These are phyloP conservation scores for Fusarium annulatum DNA, from an alignment of 2,329 filamentous ascomycete genomes.

Conservation along the genomic window DNA sequence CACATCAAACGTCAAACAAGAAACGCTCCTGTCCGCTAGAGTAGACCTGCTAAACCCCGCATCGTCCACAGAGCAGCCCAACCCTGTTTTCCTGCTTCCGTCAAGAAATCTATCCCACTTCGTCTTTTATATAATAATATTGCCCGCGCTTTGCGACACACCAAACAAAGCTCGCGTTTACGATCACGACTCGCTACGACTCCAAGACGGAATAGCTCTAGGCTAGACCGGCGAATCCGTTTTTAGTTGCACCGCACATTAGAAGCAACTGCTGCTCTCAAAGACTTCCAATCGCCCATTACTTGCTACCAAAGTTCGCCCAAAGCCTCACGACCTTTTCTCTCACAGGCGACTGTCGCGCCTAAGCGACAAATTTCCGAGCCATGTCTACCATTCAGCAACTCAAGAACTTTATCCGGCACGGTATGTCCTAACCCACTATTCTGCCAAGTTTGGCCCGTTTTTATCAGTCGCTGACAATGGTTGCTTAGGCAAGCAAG, in stretches of 20 bases:
- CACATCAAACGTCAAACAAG: conserved; percentile 22
- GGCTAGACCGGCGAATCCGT: conserved; percentile 12
- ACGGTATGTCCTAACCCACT: conserved; percentile 65
- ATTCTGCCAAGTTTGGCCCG: not conserved
- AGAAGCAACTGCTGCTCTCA: not conserved
- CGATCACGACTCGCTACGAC: conserved; percentile 34
- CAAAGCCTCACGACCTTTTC: conserved; percentile 7
- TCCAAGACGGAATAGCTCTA: conserved; percentile 17
- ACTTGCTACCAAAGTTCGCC: conserved; percentile 8
- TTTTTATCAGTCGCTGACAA: conserved; percentile 21
- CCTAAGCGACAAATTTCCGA: conserved; percentile 39
- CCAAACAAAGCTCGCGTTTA: conserved; percentile 25
- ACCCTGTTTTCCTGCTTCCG: conserved; percentile 22
- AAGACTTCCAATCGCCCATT: conserved; percentile 6
- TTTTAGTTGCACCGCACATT: conserved; percentile 2
- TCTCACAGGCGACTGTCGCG: conserved; percentile 40
- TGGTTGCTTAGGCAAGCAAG: conserved; percentile 78
- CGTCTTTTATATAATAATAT: conserved; percentile 17
- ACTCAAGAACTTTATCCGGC: conserved; percentile 97
- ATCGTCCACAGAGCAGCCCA: conserved; percentile 28
- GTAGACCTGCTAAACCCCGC: conserved; percentile 43
- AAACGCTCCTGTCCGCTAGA: conserved; percentile 32
- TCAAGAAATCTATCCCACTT: conserved; percentile 10
- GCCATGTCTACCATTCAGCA: conserved; percentile 85
- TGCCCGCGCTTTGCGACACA: conserved; percentile 33